Evolutionary conservation across 192 early-diverging fungal species (phyloP), one percentile per base, ranked within the genome.

Genomic region (Phlyctochytrium arcticum): DNA sequence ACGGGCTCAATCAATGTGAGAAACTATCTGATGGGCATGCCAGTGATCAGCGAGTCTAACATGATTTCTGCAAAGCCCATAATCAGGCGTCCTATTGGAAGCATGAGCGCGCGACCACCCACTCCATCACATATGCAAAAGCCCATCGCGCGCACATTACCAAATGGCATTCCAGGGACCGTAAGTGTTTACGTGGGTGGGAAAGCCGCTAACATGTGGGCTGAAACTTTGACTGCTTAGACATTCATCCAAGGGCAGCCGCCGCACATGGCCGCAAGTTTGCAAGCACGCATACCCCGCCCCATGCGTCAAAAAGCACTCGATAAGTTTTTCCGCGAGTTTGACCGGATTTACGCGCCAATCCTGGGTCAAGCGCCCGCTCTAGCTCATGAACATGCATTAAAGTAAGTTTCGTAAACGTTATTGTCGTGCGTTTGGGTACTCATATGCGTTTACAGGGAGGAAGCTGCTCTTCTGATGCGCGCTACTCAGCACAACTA

Each of bases 301-400:
- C 26, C 33, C 0, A 72, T 55, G 23, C 51, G 78, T 7, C 78
- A 80, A 62, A 64, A 71, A 30, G 68, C 63, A 17, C 44, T 80
- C 8, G 66, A 67, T 21, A 36, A 44, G 24, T 74, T 71, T 47
- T 80, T 60, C 35, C 44, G 32, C 9, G 71, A 87, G 66, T 88
- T 81, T 60, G 19, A 53, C 4, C 80, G 88, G 12, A 86, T 90
- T 26, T 90, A 87, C 50, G 54, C 51, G 2, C 65, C 78, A 0
- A 19, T 85, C 6, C 27, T 61, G 2, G 54, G 61, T 4, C 8
- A 30, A 7, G 50, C 55, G 0, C 69, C 71, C 0, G 50, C 36
- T 9, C 58, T 84, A 3, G 80, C 88, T 0, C 75, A 77, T 5
- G 65, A 79, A 8, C 81, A 88, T 54, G 78, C 88, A 8, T 26